Evolutionary conservation across 208 protist genomes (phyloP), one percentile per base, ranked within the genome.

Genomic region (Leishmania guyanensis): DNA sequence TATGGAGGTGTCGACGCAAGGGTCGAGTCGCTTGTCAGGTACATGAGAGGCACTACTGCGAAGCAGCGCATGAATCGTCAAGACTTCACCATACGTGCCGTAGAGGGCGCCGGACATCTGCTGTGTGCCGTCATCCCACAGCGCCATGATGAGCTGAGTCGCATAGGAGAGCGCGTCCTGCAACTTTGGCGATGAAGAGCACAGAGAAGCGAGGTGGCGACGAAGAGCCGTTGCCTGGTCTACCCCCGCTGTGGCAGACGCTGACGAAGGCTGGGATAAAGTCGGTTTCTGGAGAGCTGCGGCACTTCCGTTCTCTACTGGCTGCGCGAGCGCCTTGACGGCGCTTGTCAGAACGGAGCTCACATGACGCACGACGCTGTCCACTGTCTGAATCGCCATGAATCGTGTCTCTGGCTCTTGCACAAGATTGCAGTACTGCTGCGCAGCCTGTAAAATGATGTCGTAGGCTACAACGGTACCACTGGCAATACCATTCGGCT

Each of bases 111-210:
- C 93, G 22, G 95, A 91, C 69, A 96, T 90, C 69, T 96, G 93
- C 80, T 94, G 91, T 39, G 95, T 98, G 58, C 87, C 90, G 54
- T 98, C 95, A 76, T 98, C 95, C 93, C 95, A 98, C 33, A 98
- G 86, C 10, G 86, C 88, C 89, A 97, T 96, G 66, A 95, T 90
- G 50, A 98, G 81, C 82, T 94, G 90, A 65, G 89, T 92, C 39
- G 92, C 86, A n/a, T 75, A 73, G 71, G 85, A 64, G 17, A 98
- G 78, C 39, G 83, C 84, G 29, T 78, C 26, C 20, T 79, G 75
- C 80, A 98, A 84, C 69, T 85, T 80, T 17, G 65, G 51, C 1
- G 91, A 90, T 1, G 86, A 75, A 29, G 78, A 69, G 79, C 89
- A 95, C 36, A 90, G 80, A 26, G 54, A 51, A 16, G 82, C 50